phyloP scores from a whole-genome alignment of 1,284 basidiomycete genomes.

The Cryptococcus sp. region DNA sequence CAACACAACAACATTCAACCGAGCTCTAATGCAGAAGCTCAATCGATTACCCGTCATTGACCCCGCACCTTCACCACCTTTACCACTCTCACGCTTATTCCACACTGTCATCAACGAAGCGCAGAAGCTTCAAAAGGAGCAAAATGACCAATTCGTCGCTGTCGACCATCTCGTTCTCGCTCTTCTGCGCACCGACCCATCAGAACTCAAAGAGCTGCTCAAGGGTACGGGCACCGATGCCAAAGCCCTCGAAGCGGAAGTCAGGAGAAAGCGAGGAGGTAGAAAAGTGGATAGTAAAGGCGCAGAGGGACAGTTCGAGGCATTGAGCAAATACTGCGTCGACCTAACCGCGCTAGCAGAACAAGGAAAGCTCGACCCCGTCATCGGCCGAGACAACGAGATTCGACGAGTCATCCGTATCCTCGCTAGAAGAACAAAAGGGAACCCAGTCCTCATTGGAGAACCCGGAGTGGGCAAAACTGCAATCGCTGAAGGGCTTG shows the following conservation, averaged over 20 bases:
- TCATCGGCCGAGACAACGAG: slow-evolving; percentile 60
- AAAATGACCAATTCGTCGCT: slow-evolving; percentile 87
- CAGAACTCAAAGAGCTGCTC: slow-evolving; percentile 54
- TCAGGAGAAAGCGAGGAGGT: slow-evolving; percentile 57
- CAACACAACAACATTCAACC: slow-evolving; percentile 46
- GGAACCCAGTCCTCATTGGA: slow-evolving; percentile 62
- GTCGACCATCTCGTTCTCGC: slow-evolving; percentile 81
- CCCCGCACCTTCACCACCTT: slow-evolving; percentile 77
- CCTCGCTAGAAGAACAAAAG: slow-evolving; percentile 67
- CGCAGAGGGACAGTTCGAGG: slow-evolving; percentile 57
- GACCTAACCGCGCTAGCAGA: slow-evolving; percentile 55
- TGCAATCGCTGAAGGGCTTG: slow-evolving; percentile 91
- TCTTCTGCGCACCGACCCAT: slow-evolving; percentile 60
- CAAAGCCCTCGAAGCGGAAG: slow-evolving; percentile 57
- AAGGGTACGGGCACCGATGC: slow-evolving; percentile 55
- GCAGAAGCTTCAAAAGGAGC: slow-evolving; percentile 73
- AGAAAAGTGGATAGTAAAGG: slow-evolving; percentile 58
- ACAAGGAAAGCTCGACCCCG: slow-evolving; percentile 60
- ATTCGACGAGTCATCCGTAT: slow-evolving; percentile 66
- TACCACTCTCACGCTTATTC: slow-evolving; percentile 62
- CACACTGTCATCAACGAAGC: slow-evolving; percentile 77
- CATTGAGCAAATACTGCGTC: slow-evolving; percentile 53
- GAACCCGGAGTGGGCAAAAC: slow-evolving; percentile 94
- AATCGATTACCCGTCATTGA: slow-evolving; percentile 73
- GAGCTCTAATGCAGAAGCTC: slow-evolving; percentile 44